Evolutionary conservation across 306 rosid species (phyloP).

Genomic region (Carpinus viminea): DNA sequence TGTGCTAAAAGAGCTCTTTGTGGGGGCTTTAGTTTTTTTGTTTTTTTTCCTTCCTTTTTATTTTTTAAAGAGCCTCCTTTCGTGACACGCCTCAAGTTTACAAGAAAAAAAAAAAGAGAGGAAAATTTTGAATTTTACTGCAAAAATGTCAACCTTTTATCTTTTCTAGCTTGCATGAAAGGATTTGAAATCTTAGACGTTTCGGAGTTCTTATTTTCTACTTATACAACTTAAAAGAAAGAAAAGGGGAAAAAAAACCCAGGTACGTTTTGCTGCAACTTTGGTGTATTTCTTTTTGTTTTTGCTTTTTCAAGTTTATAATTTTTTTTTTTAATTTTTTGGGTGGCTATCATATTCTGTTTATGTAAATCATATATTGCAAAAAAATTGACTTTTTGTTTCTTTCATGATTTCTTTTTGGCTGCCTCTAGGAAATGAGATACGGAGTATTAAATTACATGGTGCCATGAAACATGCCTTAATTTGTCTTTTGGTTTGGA

Average conservation of each 20-base stretch:
- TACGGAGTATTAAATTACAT: neutral
- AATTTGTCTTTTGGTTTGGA: neutral
- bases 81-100: neutral
- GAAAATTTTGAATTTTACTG: too few relatives aligned
- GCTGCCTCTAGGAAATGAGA: neutral
- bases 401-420: neutral
- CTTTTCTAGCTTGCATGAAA: slow-evolving; percentile 1
- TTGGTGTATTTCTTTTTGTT: neutral
- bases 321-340: neutral
- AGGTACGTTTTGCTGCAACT: neutral
- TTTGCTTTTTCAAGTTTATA: neutral
- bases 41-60: too few relatives aligned
- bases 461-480: neutral
- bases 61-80: neutral
- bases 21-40: neutral
- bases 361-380: neutral
- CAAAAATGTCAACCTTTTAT: neutral
- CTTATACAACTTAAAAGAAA: neutral
- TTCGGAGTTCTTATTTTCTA: neutral
- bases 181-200: neutral
- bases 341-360: neutral
- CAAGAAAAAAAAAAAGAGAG: too few relatives aligned
- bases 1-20: neutral
- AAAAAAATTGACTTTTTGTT: neutral
- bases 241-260: neutral